Percentiles rank a stretch among this genome's conserved stretches.
Conservation (phyloP, 495 filamentous ascomycete genomes). For the Aspergillus nidulans region DNA sequence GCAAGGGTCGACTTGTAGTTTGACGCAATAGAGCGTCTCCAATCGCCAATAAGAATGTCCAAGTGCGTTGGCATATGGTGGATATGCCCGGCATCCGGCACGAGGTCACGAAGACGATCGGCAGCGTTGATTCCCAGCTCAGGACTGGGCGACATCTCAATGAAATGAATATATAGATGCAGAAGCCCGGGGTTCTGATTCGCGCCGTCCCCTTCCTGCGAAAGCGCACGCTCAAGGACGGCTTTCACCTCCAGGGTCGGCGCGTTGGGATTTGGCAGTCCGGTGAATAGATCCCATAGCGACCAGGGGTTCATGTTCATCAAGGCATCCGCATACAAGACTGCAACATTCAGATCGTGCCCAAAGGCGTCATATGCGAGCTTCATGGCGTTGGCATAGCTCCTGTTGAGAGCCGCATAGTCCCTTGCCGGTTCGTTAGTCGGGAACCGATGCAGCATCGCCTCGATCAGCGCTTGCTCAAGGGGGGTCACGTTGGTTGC, state of each 20-base stretch:
- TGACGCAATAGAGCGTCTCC: constrained; percentile 52
- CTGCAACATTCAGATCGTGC: constrained; percentile 55
- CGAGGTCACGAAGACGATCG: constrained; percentile 55
- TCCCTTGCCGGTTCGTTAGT: constrained; percentile 28
- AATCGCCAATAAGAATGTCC: constrained; percentile 64
- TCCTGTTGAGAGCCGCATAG: constrained; percentile 48
- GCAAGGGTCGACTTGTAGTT: constrained; percentile 59
- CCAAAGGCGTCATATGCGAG: constrained; percentile 49
- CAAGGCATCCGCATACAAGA: constrained; percentile 60
- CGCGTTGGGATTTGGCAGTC: constrained; percentile 48
- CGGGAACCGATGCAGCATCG: constrained; percentile 53
- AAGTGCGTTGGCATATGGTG: constrained; percentile 70
- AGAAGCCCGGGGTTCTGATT: constrained; percentile 56
- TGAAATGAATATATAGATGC: constrained; percentile 70
- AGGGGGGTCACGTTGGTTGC: constrained; percentile 14
- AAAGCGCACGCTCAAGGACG: constrained; percentile 51
- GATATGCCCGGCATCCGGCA: constrained; percentile 64
- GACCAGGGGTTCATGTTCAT: constrained; percentile 69
- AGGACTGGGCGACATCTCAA: constrained; percentile 58
- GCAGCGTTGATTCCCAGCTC: constrained; percentile 54
- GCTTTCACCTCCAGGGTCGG: constrained; percentile 53
- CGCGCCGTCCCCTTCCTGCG: constrained; percentile 33
- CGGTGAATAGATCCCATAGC: constrained; percentile 59
- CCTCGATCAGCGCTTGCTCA: constrained; percentile 55
- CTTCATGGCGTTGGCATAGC: constrained; percentile 59